Evolutionary conservation across 1,284 basidiomycete species (phyloP).

Genomic region (Fomitiporia mediterranea): DNA sequence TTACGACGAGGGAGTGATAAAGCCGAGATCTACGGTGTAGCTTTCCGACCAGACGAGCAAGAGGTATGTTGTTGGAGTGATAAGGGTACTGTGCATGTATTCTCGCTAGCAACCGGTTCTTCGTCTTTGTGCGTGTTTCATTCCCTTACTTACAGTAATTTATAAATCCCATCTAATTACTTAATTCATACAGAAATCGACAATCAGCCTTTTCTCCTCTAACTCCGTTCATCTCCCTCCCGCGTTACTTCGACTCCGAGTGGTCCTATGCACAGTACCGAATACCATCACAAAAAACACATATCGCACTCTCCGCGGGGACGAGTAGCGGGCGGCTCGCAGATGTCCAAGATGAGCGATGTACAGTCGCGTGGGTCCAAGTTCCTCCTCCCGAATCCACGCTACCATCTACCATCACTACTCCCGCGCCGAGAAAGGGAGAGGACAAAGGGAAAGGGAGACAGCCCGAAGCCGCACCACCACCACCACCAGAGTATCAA

Average conservation of each 20-base stretch:
- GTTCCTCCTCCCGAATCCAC: constrained; percentile 29
- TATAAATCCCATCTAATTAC: constrained; percentile 11
- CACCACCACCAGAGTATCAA: constrained; percentile 55
- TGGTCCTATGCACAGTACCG: constrained; percentile 94
- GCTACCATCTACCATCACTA: no score
- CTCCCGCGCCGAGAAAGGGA: not conserved
- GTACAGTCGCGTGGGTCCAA: constrained; percentile 80
- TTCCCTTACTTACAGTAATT: constrained; percentile 12
- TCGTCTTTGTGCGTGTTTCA: constrained; percentile 54
- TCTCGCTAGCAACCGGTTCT: constrained; percentile 62
- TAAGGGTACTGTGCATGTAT: constrained; percentile 93
- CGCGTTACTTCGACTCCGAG: constrained; percentile 90
- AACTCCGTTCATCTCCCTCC: constrained; percentile 74
- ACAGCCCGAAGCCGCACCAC: not conserved
- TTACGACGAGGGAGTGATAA: constrained; percentile 85
- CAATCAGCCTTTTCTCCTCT: constrained; percentile 76
- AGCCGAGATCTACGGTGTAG: constrained; percentile 88
- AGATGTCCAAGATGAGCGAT: constrained; percentile 79
- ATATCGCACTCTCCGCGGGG: constrained; percentile 66
- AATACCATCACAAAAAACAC: constrained; percentile 79
- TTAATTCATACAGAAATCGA: constrained; percentile 52
- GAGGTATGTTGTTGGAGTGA: constrained; percentile 92
- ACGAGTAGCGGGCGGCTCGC: constrained; percentile 50
- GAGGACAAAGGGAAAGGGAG: constrained; percentile 5
- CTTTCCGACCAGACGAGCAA: constrained; percentile 71